phyloP scores from a whole-genome alignment of 2,329 filamentous ascomycete species.

The Cladophialophora carrionii region DNA sequence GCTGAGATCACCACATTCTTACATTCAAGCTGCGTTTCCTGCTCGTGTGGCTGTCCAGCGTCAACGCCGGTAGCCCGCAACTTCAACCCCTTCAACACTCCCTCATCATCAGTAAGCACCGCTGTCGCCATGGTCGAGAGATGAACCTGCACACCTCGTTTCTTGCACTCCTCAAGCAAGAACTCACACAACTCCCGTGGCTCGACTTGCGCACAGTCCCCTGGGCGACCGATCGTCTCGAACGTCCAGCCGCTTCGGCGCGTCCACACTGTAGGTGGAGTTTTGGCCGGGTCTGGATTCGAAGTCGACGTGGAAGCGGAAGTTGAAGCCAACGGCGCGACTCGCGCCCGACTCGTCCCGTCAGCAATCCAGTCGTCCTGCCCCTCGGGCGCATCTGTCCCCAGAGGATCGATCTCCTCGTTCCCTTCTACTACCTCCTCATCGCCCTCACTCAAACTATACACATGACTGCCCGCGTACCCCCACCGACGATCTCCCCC shows the following conservation, averaged over 20 bases:
- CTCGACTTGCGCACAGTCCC: conserved; percentile 68
- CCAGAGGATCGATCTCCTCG: conserved; percentile 14
- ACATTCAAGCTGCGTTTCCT: conserved; percentile 61
- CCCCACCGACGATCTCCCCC: conserved; percentile 63
- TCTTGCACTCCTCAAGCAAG: conserved; percentile 61
- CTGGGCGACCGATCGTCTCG: conserved; percentile 64
- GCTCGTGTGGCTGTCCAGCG: conserved; percentile 27
- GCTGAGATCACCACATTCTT: conserved; percentile 68
- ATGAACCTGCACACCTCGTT: conserved; percentile 66
- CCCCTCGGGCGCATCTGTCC: conserved; percentile 47
- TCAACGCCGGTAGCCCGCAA: conserved; percentile 45
- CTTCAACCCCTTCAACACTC: conserved; percentile 55
- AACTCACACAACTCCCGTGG: conserved; percentile 68
- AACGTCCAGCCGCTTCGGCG: conserved; percentile 59
- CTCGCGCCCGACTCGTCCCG: conserved; percentile 65
- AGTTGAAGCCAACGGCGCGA: conserved; percentile 43
- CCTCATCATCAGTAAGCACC: conserved; percentile 56
- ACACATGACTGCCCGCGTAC: conserved; percentile 61
- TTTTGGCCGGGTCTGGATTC: conserved; percentile 42
- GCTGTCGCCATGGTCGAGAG: conserved; percentile 63
- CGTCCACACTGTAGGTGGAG: conserved; percentile 62
- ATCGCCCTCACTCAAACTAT: conserved; percentile 55
- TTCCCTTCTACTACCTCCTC: conserved; percentile 40
- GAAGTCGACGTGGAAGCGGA: conserved; percentile 16
- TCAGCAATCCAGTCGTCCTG: conserved; percentile 66